Conservation (phyloP, 129 eudicot species). For the Sambucus nigra region DNA sequence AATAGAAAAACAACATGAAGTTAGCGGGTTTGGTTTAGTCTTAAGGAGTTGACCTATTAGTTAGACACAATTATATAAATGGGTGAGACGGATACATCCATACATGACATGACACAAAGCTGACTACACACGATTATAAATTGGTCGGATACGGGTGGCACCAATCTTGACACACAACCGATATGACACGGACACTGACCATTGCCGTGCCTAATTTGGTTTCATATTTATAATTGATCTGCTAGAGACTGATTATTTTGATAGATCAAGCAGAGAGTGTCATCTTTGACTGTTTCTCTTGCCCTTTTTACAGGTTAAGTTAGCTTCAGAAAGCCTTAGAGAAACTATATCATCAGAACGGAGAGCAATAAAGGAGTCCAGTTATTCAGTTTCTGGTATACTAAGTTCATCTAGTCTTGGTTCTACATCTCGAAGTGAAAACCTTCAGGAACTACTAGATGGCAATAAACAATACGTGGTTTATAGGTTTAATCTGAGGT, state of each 20-base stretch:
- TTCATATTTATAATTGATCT: no score
- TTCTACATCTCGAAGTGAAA: slow-evolving; percentile 55
- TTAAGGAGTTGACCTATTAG: no score
- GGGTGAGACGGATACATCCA: no score
- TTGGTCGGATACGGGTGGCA: no score
- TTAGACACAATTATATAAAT: no score
- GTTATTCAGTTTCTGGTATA: slow-evolving; percentile 61
- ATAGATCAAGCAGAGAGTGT: background rate
- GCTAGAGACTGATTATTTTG: background rate
- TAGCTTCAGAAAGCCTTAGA: slow-evolving; percentile 57
- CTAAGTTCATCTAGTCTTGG: slow-evolving; percentile 48
- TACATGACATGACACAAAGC: no score
- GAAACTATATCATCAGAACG: slow-evolving; percentile 47
- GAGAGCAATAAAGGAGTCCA: slow-evolving; percentile 37
- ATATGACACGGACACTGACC: no score
- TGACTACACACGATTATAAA: no score
- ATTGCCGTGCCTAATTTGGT: no score
- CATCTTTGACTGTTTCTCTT: background rate
- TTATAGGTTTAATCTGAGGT: slow-evolving; percentile 66
- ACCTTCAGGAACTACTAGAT: slow-evolving; percentile 58
- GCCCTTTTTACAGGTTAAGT: slow-evolving; percentile 32
- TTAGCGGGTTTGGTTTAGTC: no score
- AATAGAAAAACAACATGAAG: no score
- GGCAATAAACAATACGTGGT: slow-evolving; percentile 31
- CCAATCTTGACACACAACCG: no score